Evolutionary conservation across 305 asterid genomes (phyloP).

Genomic region (Vinca major): DNA sequence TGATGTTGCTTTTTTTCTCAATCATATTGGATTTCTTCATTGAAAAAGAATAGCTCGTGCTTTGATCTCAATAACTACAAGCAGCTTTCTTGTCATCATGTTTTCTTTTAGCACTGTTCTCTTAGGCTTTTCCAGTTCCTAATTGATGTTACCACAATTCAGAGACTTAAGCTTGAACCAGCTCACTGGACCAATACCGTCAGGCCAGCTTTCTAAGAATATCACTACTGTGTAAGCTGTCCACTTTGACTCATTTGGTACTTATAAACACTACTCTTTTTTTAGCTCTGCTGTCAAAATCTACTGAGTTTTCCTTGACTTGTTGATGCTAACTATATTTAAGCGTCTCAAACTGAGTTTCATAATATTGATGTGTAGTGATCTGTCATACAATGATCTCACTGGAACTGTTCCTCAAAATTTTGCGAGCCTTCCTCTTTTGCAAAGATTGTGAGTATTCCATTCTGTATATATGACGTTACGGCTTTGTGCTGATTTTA

Average conservation of each 20-base stretch:
- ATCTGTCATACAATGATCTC: constrained; percentile 70
- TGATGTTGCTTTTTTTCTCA: not conserved
- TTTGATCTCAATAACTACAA: not conserved
- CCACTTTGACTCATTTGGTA: constrained; percentile 7
- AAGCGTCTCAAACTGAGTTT: constrained; percentile 20
- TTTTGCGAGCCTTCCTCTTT: constrained; percentile 66
- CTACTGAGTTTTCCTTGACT: not conserved
- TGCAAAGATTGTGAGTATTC: constrained; percentile 76
- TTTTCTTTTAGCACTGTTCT: not conserved
- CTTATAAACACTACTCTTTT: not conserved
- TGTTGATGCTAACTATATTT: constrained; percentile 2
- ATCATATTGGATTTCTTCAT: not conserved
- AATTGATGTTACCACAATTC: constrained; percentile 24
- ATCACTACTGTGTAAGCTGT: constrained; percentile 76
- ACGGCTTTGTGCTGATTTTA: not conserved
- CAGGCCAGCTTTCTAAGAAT: constrained; percentile 47
- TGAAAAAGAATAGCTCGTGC: not conserved
- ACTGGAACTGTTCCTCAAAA: constrained; percentile 66
- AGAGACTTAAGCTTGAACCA: constrained; percentile 89
- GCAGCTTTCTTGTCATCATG: constrained; percentile 1
- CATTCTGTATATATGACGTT: constrained; percentile 1
- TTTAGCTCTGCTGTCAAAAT: not conserved
- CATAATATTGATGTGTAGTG: constrained; percentile 39
- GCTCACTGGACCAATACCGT: constrained; percentile 71
- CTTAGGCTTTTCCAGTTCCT: constrained; percentile 18